A percentile compares a stretch with the other conserved stretches of the same genome.
Conservation (phyloP, 2,329 filamentous ascomycete species). For the Fusarium kyushuense region DNA sequence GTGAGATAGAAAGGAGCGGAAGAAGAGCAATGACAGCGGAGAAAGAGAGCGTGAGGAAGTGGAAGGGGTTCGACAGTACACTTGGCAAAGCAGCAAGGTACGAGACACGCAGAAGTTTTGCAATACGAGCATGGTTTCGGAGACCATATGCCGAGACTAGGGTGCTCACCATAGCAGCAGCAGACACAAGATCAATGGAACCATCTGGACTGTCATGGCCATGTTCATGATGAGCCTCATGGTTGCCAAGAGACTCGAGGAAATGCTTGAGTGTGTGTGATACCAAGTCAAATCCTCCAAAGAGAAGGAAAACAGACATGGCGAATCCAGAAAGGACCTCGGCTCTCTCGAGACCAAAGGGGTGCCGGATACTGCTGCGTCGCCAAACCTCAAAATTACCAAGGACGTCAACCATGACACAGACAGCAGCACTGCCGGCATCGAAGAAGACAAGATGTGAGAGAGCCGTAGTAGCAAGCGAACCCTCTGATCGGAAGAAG, state of each 20-base stretch:
- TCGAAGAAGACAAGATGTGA: conserved; percentile 97
- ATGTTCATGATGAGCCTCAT: conserved; percentile 79
- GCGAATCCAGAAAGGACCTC: conserved; percentile 96
- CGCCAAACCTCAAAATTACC: conserved; percentile 99
- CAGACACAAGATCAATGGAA: conserved; percentile 82
- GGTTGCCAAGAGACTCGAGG: conserved; percentile 72
- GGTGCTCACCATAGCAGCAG: conserved; percentile 85
- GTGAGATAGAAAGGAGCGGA: conserved; percentile 82
- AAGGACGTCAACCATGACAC: conserved; percentile 91
- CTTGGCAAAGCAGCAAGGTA: conserved; percentile 85
- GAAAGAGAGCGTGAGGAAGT: conserved; percentile 92
- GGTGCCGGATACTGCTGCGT: conserved; percentile 89
- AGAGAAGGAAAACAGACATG: conserved; percentile 95
- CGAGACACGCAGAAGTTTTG: conserved; percentile 88
- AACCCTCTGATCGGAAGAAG: conserved; percentile 86
- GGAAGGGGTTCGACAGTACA: conserved; percentile 92
- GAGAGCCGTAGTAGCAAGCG: conserved; percentile 89
- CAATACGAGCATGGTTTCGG: conserved; percentile 91
- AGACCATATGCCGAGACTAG: conserved; percentile 87
- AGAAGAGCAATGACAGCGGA: conserved; percentile 83
- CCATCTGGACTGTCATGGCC: conserved; percentile 75
- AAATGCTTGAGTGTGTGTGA: conserved; percentile 94
- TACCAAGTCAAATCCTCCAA: conserved; percentile 95
- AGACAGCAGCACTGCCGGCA: conserved; percentile 89
- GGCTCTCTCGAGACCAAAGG: conserved; percentile 90